Conservation (phyloP, 805 yeast genomes). For the Millerago galiae region DNA sequence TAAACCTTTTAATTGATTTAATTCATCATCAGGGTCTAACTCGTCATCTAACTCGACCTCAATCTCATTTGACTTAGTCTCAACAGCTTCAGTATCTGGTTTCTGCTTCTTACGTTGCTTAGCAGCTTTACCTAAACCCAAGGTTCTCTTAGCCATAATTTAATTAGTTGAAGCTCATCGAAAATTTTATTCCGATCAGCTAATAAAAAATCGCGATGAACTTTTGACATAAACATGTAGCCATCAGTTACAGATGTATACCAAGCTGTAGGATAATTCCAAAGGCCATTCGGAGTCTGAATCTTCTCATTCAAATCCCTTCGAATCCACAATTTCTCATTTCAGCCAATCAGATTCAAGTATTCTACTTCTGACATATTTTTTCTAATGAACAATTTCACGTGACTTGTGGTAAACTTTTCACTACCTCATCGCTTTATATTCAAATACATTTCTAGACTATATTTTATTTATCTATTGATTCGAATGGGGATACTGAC, state of each 20-base stretch:
- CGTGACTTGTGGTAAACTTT: slow-evolving; percentile 1
- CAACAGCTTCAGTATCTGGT: slow-evolving; percentile 4
- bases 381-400: background rate
- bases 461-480: background rate
- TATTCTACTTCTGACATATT: background rate
- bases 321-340: background rate
- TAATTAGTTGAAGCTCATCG: background rate
- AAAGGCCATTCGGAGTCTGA: slow-evolving; percentile 5
- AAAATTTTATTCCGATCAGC: background rate
- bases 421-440: background rate
- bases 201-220: background rate
- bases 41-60: slow-evolving; percentile 65
- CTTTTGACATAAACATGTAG: background rate
- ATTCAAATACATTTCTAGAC: background rate
- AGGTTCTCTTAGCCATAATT: slow-evolving; percentile 55
- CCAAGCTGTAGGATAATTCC: background rate
- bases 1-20: slow-evolving; percentile 68
- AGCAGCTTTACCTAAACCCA: slow-evolving; percentile 57
- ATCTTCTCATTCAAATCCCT: background rate
- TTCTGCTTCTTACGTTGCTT: slow-evolving; percentile 40
- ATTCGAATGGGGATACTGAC: slow-evolving; percentile 10
- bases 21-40: slow-evolving; percentile 69
- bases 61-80: slow-evolving; percentile 34
- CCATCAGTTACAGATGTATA: background rate
- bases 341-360: background rate